A percentile compares a stretch with the other conserved stretches of the same genome.
phyloP scores from a whole-genome alignment of 108 stramenopile genomes.

The Conticribra guillardii region DNA sequence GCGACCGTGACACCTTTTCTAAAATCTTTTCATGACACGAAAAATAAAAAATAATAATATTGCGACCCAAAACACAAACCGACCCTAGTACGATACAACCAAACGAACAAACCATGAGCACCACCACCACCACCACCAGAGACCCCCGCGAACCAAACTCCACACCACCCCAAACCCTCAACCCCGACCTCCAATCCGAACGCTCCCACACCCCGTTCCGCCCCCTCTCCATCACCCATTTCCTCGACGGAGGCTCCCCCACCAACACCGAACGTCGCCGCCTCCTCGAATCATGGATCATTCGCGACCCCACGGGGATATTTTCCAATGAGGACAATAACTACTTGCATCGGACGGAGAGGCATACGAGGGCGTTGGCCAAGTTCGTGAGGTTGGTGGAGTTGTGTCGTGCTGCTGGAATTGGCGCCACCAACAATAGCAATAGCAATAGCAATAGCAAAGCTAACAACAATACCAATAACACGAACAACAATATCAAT shows the following conservation, averaged over 20 bases:
- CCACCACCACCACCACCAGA: neutral
- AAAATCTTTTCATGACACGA: neutral
- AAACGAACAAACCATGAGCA: neutral
- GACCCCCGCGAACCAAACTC: conserved; percentile 24
- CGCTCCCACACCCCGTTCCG: conserved; percentile 63
- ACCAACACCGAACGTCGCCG: conserved; percentile 61
- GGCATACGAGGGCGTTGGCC: conserved; percentile 78
- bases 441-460: no score
- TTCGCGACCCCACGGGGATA: conserved; percentile 61
- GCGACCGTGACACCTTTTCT: no score
- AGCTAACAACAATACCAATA: no score
- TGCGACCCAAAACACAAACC: no score
- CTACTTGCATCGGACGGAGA: conserved; percentile 83
- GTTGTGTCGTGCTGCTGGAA: conserved; percentile 77
- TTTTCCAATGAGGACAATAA: conserved; percentile 79
- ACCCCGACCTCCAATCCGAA: conserved; percentile 70
- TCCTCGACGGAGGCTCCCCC: conserved; percentile 69
- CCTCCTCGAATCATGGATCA: conserved; percentile 68
- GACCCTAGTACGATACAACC: no score
- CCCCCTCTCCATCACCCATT: conserved; percentile 66
- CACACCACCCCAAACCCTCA: conserved; percentile 24
- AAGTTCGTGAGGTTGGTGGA: conserved; percentile 85
- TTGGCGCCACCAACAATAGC: conserved; percentile 43
- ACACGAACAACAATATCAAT: conserved; percentile 20
- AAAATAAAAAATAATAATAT: no score